Conservation (phyloP, 2,329 filamentous ascomycete species). For the Botrytis pseudocinerea region DNA sequence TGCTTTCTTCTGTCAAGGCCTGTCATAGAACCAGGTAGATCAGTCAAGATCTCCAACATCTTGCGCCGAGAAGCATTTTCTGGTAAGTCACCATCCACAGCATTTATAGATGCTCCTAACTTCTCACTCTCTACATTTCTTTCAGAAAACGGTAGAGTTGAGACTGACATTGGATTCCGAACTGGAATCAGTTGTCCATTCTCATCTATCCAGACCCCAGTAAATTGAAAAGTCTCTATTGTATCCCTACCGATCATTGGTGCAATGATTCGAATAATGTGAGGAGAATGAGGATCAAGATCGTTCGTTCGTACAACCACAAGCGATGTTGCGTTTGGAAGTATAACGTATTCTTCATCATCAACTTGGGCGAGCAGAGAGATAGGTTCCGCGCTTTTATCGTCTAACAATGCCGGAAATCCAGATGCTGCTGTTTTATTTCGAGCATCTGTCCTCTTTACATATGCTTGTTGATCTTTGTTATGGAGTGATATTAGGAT, state of each 20-base stretch:
- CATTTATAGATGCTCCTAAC: neutral
- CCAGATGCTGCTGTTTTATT: neutral
- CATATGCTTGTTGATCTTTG: neutral
- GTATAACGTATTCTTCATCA: constrained; percentile 35
- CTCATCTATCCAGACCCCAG: constrained; percentile 36
- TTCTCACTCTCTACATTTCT: neutral
- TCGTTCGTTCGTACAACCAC: constrained; percentile 28
- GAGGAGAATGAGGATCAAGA: constrained; percentile 26
- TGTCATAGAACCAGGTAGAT: constrained; percentile 35
- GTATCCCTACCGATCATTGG: constrained; percentile 30
- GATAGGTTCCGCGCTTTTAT: constrained; percentile 30
- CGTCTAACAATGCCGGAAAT: constrained; percentile 28
- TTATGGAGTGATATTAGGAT: constrained; percentile 34
- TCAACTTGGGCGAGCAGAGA: constrained; percentile 35
- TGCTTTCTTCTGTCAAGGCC: constrained; percentile 24
- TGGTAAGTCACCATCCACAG: neutral
- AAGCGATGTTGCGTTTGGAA: constrained; percentile 33
- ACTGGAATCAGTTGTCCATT: constrained; percentile 29
- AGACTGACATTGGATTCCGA: neutral
- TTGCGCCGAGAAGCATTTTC: constrained; percentile 24
- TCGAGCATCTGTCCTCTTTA: neutral
- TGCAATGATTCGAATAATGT: constrained; percentile 36
- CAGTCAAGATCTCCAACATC: constrained; percentile 41
- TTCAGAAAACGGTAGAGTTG: neutral
- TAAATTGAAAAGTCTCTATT: constrained; percentile 33